phyloP scores from a whole-genome alignment of 768 basidiomycete species.

The Tulasnella sp. region DNA sequence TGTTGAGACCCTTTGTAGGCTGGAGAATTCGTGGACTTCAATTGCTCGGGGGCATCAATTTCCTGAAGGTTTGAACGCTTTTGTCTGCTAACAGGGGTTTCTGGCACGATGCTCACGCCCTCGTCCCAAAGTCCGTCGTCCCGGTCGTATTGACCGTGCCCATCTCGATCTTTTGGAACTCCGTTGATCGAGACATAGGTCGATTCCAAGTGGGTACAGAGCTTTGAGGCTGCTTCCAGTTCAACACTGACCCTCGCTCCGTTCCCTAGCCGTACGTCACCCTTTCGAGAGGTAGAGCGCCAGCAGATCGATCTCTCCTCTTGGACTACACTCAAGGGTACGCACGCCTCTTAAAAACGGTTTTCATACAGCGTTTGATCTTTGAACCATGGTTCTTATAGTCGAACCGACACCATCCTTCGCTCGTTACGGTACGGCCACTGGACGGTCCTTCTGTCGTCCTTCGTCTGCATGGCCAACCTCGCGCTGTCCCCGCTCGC shows the following conservation, averaged over 20 bases:
- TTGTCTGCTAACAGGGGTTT: neutral
- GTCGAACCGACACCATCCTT: conserved; percentile 52
- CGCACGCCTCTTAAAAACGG: conserved; percentile 13
- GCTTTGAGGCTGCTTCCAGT: neutral
- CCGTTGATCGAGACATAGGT: conserved; percentile 58
- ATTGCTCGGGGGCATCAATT: conserved; percentile 47
- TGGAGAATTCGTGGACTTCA: neutral
- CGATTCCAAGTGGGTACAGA: conserved; percentile 57
- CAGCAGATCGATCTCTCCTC: conserved; percentile 63
- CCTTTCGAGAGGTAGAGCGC: conserved; percentile 56
- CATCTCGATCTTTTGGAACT: conserved; percentile 54
- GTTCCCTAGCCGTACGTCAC: conserved; percentile 61
- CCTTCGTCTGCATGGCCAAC: conserved; percentile 52
- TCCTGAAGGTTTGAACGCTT: conserved; percentile 48
- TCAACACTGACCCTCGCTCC: neutral
- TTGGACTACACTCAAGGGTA: conserved; percentile 61
- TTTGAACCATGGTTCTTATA: conserved; percentile 39
- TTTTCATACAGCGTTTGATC: conserved; percentile 38
- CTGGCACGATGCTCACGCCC: neutral
- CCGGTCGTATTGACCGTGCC: conserved; percentile 59
- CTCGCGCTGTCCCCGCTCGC: conserved; percentile 64
- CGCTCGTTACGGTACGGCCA: conserved; percentile 58
- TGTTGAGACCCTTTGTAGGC: neutral
- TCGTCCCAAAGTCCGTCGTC: conserved; percentile 53
- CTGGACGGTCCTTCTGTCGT: conserved; percentile 57